These are phyloP conservation scores for Aspergillus thermomutatus DNA, from an alignment of 2,329 filamentous ascomycete genomes.

Conservation along the genomic window DNA sequence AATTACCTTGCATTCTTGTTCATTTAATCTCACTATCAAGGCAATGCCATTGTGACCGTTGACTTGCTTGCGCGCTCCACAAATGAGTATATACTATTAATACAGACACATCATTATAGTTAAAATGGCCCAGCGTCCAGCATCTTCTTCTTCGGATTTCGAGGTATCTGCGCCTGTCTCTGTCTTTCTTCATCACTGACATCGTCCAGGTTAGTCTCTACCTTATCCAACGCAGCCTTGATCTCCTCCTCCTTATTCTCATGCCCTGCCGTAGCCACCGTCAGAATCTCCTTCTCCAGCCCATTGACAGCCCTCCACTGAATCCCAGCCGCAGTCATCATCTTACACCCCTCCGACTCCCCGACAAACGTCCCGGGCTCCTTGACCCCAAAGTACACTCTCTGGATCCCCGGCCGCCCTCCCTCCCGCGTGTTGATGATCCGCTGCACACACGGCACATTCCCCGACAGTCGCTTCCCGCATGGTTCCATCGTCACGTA, in stretches of 20 bases:
- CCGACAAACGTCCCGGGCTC: constrained; percentile 90
- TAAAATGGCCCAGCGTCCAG: constrained; percentile 31
- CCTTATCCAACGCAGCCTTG: constrained; percentile 22
- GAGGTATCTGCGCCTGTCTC: constrained; percentile 34
- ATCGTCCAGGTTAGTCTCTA: constrained; percentile 36
- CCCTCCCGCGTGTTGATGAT: constrained; percentile 56
- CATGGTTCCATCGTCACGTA: constrained; percentile 83
- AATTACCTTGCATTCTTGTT: not conserved
- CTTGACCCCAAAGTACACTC: constrained; percentile 80
- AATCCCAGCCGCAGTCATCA: constrained; percentile 70
- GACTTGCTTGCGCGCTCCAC: too few species aligned
- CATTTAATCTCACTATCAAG: not conserved
- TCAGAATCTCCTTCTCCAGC: constrained; percentile 75
- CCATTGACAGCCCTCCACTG: constrained; percentile 69
- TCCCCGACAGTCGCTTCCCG: constrained; percentile 45
- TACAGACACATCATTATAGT: not conserved
- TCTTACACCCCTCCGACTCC: constrained; percentile 69
- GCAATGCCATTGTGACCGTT: not conserved
- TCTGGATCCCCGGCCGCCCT: constrained; percentile 61
- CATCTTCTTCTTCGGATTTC: constrained; percentile 48
- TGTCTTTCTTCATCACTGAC: constrained; percentile 37
- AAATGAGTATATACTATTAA: too few species aligned
- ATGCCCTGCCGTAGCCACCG: constrained; percentile 82
- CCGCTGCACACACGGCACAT: constrained; percentile 64
- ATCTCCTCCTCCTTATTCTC: constrained; percentile 33